Evolutionary conservation across 2,329 filamentous ascomycete species (phyloP).

Genomic region (Penicillium sclerotigenum): DNA sequence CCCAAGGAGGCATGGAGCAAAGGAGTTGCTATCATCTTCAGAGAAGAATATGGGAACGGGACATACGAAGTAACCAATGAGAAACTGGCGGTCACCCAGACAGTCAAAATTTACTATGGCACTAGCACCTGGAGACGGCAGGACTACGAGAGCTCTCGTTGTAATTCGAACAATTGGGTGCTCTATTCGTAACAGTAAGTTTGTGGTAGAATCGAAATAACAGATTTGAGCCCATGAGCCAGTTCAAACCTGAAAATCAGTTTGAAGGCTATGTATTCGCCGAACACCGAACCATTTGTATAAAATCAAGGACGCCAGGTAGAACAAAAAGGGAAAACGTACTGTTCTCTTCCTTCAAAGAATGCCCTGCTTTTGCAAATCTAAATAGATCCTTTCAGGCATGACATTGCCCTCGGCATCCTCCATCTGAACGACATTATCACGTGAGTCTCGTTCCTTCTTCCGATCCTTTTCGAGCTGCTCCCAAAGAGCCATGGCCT

Average conservation of each 20-base stretch:
- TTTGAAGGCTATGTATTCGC: conserved; percentile 14
- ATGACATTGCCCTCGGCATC: conserved; percentile 96
- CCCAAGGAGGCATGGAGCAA: too few species aligned
- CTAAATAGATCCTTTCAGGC: conserved; percentile 97
- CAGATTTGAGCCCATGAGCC: background rate
- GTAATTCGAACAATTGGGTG: background rate
- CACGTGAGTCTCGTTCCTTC: conserved; percentile 69
- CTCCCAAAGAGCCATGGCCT: conserved; percentile 84
- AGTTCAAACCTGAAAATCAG: background rate
- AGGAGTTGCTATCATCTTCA: too few species aligned
- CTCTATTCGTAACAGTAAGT: background rate
- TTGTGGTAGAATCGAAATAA: background rate
- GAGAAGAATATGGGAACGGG: too few species aligned
- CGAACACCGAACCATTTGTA: conserved; percentile 33
- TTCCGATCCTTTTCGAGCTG: conserved; percentile 87
- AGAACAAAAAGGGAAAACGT: background rate
- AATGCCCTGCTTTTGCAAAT: conserved; percentile 88
- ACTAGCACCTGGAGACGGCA: background rate
- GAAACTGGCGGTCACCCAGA: background rate
- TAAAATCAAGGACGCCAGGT: conserved; percentile 5
- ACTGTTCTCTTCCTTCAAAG: conserved; percentile 48
- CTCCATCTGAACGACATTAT: conserved; percentile 96
- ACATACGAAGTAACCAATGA: background rate
- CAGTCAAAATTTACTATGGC: background rate
- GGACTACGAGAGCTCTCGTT: background rate